Conservation (phyloP, 768 basidiomycete species). For the Amylocystis lapponica region DNA sequence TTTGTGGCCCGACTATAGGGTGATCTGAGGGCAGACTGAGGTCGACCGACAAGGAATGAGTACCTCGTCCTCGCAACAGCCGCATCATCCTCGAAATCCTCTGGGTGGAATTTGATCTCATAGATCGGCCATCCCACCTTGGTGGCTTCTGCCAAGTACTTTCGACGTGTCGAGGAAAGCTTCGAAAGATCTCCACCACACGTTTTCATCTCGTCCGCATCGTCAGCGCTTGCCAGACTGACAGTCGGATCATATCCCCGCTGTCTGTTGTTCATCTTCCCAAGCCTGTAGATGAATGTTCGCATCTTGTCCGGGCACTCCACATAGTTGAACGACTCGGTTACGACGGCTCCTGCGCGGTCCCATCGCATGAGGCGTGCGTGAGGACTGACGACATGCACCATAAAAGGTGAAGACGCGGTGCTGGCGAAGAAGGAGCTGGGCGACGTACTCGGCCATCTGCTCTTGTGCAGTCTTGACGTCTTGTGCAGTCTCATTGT, state of each 20-base stretch:
- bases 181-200: not conserved
- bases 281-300: not conserved
- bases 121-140: not conserved
- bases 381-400: not conserved
- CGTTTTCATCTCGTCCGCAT: not conserved
- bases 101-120: not conserved
- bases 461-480: no score
- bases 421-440: not conserved
- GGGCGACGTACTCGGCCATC: not conserved
- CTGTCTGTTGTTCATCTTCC: not conserved
- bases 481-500: no score
- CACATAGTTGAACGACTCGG: not conserved
- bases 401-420: not conserved
- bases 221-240: not conserved
- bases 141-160: not conserved
- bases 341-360: not conserved
- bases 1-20: conserved; percentile 4
- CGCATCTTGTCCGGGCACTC: conserved; percentile 3
- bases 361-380: not conserved
- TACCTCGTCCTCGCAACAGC: not conserved
- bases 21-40: not conserved
- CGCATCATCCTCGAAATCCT: no score
- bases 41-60: conserved; percentile 6
- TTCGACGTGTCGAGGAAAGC: not conserved
- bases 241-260: conserved; percentile 2